Evolutionary conservation across 495 filamentous ascomycete species (phyloP), one percentile per base, ranked within the genome.

Genomic region (Opeltia flavorubescens): DNA sequence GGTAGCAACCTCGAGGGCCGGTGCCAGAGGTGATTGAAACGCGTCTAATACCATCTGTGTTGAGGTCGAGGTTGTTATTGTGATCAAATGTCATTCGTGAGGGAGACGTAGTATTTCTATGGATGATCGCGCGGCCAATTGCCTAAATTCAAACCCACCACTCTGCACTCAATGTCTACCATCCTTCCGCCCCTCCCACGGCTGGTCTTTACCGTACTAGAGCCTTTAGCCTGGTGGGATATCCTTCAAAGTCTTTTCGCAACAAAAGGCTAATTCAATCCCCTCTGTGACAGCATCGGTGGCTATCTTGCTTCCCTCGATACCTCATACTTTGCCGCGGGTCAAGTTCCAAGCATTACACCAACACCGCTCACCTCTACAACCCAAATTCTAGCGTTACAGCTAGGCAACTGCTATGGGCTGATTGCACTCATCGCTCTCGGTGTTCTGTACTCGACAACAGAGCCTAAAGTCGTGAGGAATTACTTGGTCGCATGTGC

Each of bases 381-480:
- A 50, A 68, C 65, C 40, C 54, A 64, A 12, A 64, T 72, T 11
- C 56, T 79, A 8, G 72, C 72, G 33, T 68, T 78, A 29, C 77
- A 85, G 57, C 66, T 86, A 0, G 80, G 75, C 35, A 86, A 86
- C 53, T 56, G 75, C 11, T 88, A 84, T 55, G 67, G 70, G 2
- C 66, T 86, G 3, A 65, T 83, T n/a, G 76, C 71, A 47, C 55
- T 85, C 24, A 57, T 85, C 3, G 79, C 72, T 4, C 56, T 83
- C 6, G 65, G 58, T 6, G 66, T 86, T 8, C 61, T 83, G 3
- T 74, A 81, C 53, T 65, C 72, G 4, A 83, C 76, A 1, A 74
- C 66, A 7, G 81, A 86, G 58, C 58, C 73, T 25, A 75, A 63
- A 41, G 80, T 86, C 0, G 69, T 85, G 12, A 68, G 74, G 34